Evolutionary conservation across 164 flowering plant genomes (phyloP), one percentile per base, ranked within the genome.

Genomic region (Vitis labrusca): DNA sequence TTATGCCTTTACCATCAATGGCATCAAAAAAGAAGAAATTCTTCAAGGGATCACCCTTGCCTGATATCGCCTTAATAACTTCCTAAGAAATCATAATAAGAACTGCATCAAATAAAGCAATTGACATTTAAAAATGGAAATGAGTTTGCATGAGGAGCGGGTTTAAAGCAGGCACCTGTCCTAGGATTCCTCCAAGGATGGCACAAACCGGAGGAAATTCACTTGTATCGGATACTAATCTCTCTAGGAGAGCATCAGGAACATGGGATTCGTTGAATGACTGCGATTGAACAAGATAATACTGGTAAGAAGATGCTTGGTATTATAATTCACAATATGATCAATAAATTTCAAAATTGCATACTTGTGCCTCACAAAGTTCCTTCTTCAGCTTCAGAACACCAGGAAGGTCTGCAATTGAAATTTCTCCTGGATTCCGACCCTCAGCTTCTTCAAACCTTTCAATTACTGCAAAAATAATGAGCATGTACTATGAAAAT

Each of bases 181-280:
- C 98, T 66, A 95, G 93, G 68, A 91, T 85, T 47, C 99, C 98
- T 52, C 98, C 97, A 57, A 93, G 54, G 56, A 93, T 78, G 54
- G 99, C 97, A 86, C 97, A 95, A 13, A 91, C 99, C 2, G 97
- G 95, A 51, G 99, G 98, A 68, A 90, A 88, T 81, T 95, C 98
- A 61, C 61, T 76, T 32, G 80, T 68, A 57, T 77, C 84, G 2
- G 66, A 70, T 14, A 86, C 69, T 77, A 95, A 68, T 81, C 99
- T 86, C 78, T 85, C 89, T 12, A 95, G 76, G 60, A 95, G 93
- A 56, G 79, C 37, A 65, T 85, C 88, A 37, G 99, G 92, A 53
- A 96, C 64, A 52, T 72, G 85, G n/a, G 92, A 77, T 78, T 90
- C 99, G 69, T 74, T 82, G 47, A 90, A 3, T 11, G 87, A 76